These are phyloP conservation scores for Colletotrichum ledebouriae DNA, from an alignment of 2,329 filamentous ascomycete species.

Conservation along the genomic window DNA sequence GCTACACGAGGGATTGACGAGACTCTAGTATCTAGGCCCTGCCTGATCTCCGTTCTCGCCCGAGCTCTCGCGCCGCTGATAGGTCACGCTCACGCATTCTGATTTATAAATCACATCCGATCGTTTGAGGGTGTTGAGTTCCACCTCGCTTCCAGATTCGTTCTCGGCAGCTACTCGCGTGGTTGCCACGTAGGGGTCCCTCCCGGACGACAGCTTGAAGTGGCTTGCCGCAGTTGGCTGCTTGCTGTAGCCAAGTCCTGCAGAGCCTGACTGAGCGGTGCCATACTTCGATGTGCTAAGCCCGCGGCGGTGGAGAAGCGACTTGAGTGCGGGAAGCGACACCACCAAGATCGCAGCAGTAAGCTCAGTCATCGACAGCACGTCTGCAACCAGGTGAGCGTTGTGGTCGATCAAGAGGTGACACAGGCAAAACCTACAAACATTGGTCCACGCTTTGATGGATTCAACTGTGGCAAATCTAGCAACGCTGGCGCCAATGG, in stretches of 20 bases:
- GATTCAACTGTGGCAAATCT: constrained; percentile 44
- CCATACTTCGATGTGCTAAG: constrained; percentile 33
- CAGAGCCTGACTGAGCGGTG: constrained; percentile 28
- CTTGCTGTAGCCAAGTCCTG: constrained; percentile 30
- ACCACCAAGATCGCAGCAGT: constrained; percentile 45
- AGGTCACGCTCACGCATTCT: constrained; percentile 44
- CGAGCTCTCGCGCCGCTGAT: constrained; percentile 36
- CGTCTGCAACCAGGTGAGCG: constrained; percentile 29
- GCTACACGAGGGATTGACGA: not conserved
- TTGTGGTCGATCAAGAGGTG: too few relatives aligned
- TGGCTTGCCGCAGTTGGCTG: constrained; percentile 33
- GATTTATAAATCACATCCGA: constrained; percentile 44
- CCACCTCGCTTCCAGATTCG: constrained; percentile 44
- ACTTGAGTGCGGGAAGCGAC: constrained; percentile 44
- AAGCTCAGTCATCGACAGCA: constrained; percentile 44
- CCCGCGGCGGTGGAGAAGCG: constrained; percentile 42
- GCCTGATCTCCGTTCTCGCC: not conserved
- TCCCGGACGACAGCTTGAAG: constrained; percentile 44
- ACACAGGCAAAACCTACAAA: constrained; percentile 40
- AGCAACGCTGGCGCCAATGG: constrained; percentile 44
- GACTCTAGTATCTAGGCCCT: not conserved
- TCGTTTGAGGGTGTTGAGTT: constrained; percentile 41
- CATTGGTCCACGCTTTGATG: constrained; percentile 44
- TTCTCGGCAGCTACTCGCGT: constrained; percentile 37
- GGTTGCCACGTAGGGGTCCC: constrained; percentile 41